These are phyloP conservation scores for Aspergillus vadensis DNA, from an alignment of 2,329 filamentous ascomycete species.

Conservation along the genomic window DNA sequence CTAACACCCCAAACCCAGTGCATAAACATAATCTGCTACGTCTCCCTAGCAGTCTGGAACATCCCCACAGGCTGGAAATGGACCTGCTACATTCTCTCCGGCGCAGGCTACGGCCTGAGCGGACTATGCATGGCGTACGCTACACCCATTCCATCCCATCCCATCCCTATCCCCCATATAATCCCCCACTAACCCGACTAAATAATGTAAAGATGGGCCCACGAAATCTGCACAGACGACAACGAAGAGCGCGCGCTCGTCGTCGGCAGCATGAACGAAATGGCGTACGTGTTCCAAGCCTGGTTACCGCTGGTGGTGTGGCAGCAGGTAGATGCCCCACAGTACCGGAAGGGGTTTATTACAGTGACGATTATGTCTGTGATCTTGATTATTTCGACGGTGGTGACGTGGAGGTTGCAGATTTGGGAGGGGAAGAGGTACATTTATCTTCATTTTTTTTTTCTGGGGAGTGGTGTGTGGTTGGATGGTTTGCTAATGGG, in stretches of 20 bases:
- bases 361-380: conserved; percentile 55
- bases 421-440: conserved; percentile 12
- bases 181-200: not conserved
- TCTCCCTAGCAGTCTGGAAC: conserved; percentile 52
- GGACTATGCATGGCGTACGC: conserved; percentile 54
- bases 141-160: too few relatives aligned
- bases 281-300: conserved; percentile 69
- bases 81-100: conserved; percentile 61
- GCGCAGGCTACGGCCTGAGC: conserved; percentile 50
- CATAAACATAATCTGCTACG: conserved; percentile 48
- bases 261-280: conserved; percentile 66
- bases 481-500: not conserved
- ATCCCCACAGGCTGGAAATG: conserved; percentile 61
- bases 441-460: not conserved
- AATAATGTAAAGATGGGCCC: conserved; percentile 46
- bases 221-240: conserved; percentile 58
- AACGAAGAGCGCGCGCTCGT: conserved; percentile 69
- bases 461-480: not conserved
- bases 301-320: conserved; percentile 69
- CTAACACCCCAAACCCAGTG: conserved; percentile 14
- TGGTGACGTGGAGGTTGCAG: conserved; percentile 7
- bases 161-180: not conserved
- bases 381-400: conserved; percentile 54
- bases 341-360: conserved; percentile 62
- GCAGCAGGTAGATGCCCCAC: conserved; percentile 64